Base-by-base conservation (phyloP, 371 early-diverging fungal genomes). In the Mortierella sp. region DNA sequence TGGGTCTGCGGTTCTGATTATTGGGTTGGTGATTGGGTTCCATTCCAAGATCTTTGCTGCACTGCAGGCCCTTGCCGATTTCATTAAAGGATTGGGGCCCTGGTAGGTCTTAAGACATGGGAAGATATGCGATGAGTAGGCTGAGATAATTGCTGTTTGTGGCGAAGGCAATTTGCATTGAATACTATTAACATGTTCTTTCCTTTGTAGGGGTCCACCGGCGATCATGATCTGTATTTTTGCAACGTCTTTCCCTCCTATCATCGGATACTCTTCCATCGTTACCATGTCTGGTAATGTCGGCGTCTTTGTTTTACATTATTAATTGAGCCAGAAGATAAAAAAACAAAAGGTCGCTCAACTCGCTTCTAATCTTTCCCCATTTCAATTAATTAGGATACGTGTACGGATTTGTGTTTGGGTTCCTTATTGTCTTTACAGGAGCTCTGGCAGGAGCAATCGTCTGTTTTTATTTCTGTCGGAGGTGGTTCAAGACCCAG, bases 181-280 rank as follows among this genome's bases (percentile, higher is more conserved):
- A 28, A 31, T 68, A 54, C 70, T 65, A 5, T 48, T 6, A 16
- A 21, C 7, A 24, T 45, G 57, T 31, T 71, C 7, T 73, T n/a
- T 57, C 38, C 16, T 38, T 58, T 47, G 31, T 26, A 85, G 85
- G 21, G 85, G 85, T 26, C 85, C 85, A n/a, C 77, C 70, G 8
- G 75, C 79, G 34, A 70, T 85, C 19, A 81, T 81, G 79, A 1
- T 68, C 3, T 58, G 81, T 70, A 65, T 90, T 42, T 92, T 93
- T 76, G 79, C 90, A 14, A 91, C 94, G 14, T 92, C 93, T 11
- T 94, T 94, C 65, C 95, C 95, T 26, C 94, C 94, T 9, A 78
- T 95, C 78, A 85, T 94, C 72, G 95, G 95, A 13, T 95, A 94
- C 80, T 90, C 92, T 60, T 91, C 93, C 3, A 90, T 91, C 58